Evolutionary conservation across 495 filamentous ascomycete genomes (phyloP).

Genomic region (Neohortaea acidophila): DNA sequence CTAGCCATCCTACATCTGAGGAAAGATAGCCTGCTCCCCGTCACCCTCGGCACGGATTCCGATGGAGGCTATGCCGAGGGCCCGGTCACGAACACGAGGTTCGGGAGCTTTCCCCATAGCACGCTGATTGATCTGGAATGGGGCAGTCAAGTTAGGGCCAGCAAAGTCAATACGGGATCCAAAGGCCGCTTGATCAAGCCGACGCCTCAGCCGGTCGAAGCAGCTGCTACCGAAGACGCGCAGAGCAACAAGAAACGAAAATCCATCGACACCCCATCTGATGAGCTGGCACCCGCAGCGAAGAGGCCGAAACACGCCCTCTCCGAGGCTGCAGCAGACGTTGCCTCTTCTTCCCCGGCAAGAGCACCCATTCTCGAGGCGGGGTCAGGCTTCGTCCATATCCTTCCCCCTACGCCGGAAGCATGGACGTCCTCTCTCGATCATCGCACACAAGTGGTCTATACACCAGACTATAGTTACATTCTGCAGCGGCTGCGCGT

Average conservation of each 20-base stretch:
- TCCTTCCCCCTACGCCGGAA: conserved; percentile 84
- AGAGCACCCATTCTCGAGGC: conserved; percentile 40
- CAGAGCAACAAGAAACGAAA: conserved; percentile 12
- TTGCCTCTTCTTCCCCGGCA: no score
- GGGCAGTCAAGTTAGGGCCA: conserved; percentile 82
- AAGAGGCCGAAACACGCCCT: no score
- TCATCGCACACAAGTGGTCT: conserved; percentile 93
- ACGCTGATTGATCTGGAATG: conserved; percentile 70
- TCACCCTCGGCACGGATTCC: conserved; percentile 8
- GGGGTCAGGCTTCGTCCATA: conserved; percentile 70
- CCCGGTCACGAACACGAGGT: conserved; percentile 79
- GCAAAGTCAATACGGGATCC: conserved; percentile 77
- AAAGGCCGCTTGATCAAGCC: conserved; percentile 40
- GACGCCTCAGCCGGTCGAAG: conserved; percentile 5
- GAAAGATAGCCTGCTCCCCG: conserved; percentile 12
- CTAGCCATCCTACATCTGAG: conserved; percentile 19
- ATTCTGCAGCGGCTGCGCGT: conserved; percentile 76
- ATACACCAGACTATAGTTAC: conserved; percentile 94
- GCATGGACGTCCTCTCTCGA: conserved; percentile 81
- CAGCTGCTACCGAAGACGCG: neutral
- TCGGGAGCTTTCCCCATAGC: conserved; percentile 84
- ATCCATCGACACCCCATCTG: conserved; percentile 3
- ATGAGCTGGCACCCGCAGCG: no score
- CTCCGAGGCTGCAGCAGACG: conserved; percentile 13
- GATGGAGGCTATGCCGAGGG: conserved; percentile 45